These are phyloP conservation scores for Calocybe gangraenosa DNA, from an alignment of 768 basidiomycete species.

Conservation along the genomic window DNA sequence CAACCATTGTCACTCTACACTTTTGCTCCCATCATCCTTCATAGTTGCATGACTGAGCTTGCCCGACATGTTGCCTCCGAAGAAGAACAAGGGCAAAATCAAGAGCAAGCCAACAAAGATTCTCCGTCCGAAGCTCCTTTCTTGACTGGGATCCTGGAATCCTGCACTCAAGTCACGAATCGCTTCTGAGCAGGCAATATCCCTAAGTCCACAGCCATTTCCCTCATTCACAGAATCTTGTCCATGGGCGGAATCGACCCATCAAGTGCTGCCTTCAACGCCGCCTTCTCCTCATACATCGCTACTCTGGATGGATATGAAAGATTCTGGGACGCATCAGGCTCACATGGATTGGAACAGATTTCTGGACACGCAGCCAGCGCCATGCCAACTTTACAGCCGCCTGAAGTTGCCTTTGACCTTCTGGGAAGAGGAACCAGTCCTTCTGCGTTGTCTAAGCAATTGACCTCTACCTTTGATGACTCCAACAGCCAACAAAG, in stretches of 20 bases:
- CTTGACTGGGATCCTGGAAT: not conserved
- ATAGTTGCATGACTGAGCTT: too few species aligned
- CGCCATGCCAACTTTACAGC: not conserved
- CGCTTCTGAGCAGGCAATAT: not conserved
- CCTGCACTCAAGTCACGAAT: not conserved
- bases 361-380: not conserved
- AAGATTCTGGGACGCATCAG: not conserved
- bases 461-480: not conserved
- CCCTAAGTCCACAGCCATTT: not conserved
- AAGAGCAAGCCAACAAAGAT: too few species aligned
- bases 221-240: not conserved
- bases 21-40: too few species aligned
- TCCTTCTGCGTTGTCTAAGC: slow-evolving; percentile 2
- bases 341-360: not conserved
- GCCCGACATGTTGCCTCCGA: too few species aligned
- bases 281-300: not conserved
- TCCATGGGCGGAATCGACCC: not conserved
- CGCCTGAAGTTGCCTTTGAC: not conserved
- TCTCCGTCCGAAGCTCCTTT: not conserved
- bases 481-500: not conserved
- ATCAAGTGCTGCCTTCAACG: not conserved
- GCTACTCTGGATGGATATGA: slow-evolving; percentile 1
- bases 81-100: not conserved
- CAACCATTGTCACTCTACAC: too few species aligned
- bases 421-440: not conserved